Percentiles rank a stretch among this genome's conserved stretches.
Evolutionary conservation across 495 filamentous ascomycete species (phyloP).

Genomic region (Tuber borchii): DNA sequence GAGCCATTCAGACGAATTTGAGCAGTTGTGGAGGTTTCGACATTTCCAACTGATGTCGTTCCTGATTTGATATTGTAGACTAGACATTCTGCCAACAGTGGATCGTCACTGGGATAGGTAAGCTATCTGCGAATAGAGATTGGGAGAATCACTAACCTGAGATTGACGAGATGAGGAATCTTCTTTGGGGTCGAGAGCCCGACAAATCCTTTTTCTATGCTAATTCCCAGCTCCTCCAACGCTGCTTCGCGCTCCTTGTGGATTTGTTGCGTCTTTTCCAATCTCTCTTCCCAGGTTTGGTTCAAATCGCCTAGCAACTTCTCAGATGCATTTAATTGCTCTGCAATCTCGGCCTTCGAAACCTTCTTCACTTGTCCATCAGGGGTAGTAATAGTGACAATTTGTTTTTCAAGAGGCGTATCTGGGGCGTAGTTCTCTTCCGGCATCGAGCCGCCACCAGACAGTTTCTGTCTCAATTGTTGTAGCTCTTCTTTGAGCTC

Average conservation of each 20-base stretch:
- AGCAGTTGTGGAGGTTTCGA: slow-evolving; percentile 64
- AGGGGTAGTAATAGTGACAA: slow-evolving; percentile 81
- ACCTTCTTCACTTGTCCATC: slow-evolving; percentile 90
- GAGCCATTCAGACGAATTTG: slow-evolving; percentile 93
- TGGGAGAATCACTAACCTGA: slow-evolving; percentile 51
- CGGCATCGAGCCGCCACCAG: slow-evolving; percentile 54
- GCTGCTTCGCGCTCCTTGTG: slow-evolving; percentile 96
- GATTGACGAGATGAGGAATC: slow-evolving; percentile 97
- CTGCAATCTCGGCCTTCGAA: slow-evolving; percentile 95
- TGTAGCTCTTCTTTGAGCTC: slow-evolving; percentile 94
- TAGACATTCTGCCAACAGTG: slow-evolving; percentile 88
- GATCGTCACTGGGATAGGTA: slow-evolving; percentile 59
- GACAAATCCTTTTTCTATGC: slow-evolving; percentile 96
- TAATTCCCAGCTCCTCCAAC: slow-evolving; percentile 93
- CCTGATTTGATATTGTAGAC: slow-evolving; percentile 98
- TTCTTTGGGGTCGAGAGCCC: slow-evolving; percentile 94
- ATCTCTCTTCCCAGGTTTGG: slow-evolving; percentile 97
- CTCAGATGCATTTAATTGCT: slow-evolving; percentile 73
- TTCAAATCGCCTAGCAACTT: slow-evolving; percentile 95
- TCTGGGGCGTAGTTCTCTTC: slow-evolving; percentile 85
- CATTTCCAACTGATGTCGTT: slow-evolving; percentile 84
- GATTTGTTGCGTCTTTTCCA: slow-evolving; percentile 89
- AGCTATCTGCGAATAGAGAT: slow-evolving; percentile 10
- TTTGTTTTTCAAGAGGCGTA: slow-evolving; percentile 88
- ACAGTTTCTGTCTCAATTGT: slow-evolving; percentile 77